phyloP scores from a whole-genome alignment of 2,329 filamentous ascomycete species.

The Clonostachys chloroleuca region DNA sequence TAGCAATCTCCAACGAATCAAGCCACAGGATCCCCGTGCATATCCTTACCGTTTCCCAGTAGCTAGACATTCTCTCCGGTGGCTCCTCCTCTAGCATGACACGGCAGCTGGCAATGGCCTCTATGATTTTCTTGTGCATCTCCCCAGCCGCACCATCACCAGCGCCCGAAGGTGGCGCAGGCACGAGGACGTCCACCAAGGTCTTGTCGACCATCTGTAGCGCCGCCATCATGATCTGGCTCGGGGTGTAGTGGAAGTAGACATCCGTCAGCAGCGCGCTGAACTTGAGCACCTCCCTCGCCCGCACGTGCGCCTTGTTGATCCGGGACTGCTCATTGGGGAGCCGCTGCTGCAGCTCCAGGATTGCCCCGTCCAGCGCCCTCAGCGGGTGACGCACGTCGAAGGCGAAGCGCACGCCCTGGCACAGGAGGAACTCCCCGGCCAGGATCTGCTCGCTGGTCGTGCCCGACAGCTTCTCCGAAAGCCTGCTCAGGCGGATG shows the following conservation, averaged over 20 bases:
- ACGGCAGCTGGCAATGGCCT: constrained; percentile 43
- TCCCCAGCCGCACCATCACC: constrained; percentile 12
- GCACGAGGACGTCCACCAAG: constrained; percentile 46
- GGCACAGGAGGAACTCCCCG: constrained; percentile 88
- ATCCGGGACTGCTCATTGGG: constrained; percentile 53
- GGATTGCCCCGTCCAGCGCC: constrained; percentile 77
- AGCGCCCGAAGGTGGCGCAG: constrained; percentile 23
- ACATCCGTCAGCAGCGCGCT: constrained; percentile 84
- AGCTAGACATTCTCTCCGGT: constrained; percentile 48
- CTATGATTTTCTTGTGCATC: constrained; percentile 42
- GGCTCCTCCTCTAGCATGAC: constrained; percentile 52
- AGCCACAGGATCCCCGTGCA: too few species aligned
- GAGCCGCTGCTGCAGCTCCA: constrained; percentile 71
- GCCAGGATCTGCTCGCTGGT: constrained; percentile 80
- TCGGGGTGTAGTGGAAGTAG: constrained; percentile 95
- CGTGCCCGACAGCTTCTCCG: constrained; percentile 63
- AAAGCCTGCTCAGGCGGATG: constrained; percentile 60
- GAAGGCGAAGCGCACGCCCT: constrained; percentile 89
- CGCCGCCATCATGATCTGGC: constrained; percentile 87
- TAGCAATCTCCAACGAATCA: constrained; percentile 5
- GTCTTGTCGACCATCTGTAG: constrained; percentile 70
- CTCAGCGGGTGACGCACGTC: constrained; percentile 90
- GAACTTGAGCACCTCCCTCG: constrained; percentile 70
- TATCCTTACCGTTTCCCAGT: constrained; percentile 44
- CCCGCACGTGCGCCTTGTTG: constrained; percentile 63